A percentile compares a stretch with the other conserved stretches of the same genome.
phyloP scores from a whole-genome alignment of 768 basidiomycete genomes.

The Naematelia encephala region DNA sequence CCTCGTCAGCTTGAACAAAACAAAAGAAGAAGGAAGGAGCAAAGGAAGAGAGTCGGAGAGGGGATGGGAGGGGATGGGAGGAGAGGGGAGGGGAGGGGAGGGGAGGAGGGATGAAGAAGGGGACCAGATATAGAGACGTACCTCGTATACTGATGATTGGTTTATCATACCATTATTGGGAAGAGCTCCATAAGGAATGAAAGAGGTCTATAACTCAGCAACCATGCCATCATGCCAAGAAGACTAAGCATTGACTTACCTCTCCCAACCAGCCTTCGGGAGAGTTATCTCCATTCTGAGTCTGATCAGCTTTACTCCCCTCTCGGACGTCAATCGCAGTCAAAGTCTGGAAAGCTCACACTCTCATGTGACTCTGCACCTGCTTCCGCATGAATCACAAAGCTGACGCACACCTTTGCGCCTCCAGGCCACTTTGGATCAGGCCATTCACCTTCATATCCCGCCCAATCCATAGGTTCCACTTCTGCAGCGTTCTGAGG shows the following conservation, averaged over 20 bases:
- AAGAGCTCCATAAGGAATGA: not conserved
- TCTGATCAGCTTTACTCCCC: not conserved
- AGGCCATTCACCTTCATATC: conserved; percentile 3
- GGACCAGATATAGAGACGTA: not conserved
- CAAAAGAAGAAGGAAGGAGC: not conserved
- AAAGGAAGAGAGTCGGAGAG: not conserved
- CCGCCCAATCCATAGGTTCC: not conserved
- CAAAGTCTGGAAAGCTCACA: not conserved
- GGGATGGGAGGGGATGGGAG: not conserved
- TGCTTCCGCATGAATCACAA: not conserved
- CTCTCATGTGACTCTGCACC: not conserved
- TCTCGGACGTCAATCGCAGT: not conserved
- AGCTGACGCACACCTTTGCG: not conserved
- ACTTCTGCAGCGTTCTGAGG: not conserved
- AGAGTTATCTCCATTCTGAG: not conserved
- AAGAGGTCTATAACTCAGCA: no score
- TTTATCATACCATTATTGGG: not conserved
- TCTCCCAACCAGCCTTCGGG: not conserved
- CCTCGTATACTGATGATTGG: not conserved
- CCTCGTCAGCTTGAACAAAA: not conserved
- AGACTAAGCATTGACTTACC: no score
- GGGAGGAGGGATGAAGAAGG: not conserved
- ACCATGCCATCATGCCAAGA: no score
- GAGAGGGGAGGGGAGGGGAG: not conserved
- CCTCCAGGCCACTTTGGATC: conserved; percentile 1